Evolutionary conservation across 306 rosid species (phyloP), one percentile per base, ranked within the genome.

Genomic region (Crataegus laevigata): DNA sequence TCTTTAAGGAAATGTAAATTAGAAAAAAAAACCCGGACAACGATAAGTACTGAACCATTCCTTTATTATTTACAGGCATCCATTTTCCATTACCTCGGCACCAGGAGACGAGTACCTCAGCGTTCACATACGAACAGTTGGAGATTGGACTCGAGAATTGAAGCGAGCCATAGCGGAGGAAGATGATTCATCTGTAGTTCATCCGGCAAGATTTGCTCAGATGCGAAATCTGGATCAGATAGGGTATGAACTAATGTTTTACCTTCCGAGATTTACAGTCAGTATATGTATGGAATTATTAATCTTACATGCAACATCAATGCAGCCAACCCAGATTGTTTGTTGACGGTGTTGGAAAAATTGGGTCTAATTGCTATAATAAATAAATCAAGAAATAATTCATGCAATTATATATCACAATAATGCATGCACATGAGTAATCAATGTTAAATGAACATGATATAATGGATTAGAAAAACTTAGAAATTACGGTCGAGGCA

Each of bases 61-160:
- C 10, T 72, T 22, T 73, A 17, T 69, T 38, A 26, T 40, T 60
- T 81, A 50, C 71, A 94, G 98, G 98, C 98, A 94, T 75, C 98
- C 98, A 32, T 94, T 94, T 77, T 94, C 97, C 32, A 88, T 94
- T 59, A 94, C 98, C 75, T 91, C 98, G 55, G 97, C 97, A 11
- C 90, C 97, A 36, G 96, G 96, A 54, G 98, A 94, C 69, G 96
- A 91, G 59, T 76, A 81, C 72, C 85, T 94, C 60, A 91, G 93
- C 36, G 98, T 91, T 60, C 97, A 94, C 77, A 91, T 94, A 78
- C 88, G 96, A 18, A 90, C 83, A 4, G 97, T 90, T 3, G 98
- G 97, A 19, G 98, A 94, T 69, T 94, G 98, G 98, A 94, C 98
- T 1, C 77, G 80, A 81, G 97, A 84, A 73, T 66, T 94, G 75